A percentile compares a stretch with the other conserved stretches of the same genome.
phyloP scores from a whole-genome alignment of 768 basidiomycete genomes.

The Hirschioporus abietinus region DNA sequence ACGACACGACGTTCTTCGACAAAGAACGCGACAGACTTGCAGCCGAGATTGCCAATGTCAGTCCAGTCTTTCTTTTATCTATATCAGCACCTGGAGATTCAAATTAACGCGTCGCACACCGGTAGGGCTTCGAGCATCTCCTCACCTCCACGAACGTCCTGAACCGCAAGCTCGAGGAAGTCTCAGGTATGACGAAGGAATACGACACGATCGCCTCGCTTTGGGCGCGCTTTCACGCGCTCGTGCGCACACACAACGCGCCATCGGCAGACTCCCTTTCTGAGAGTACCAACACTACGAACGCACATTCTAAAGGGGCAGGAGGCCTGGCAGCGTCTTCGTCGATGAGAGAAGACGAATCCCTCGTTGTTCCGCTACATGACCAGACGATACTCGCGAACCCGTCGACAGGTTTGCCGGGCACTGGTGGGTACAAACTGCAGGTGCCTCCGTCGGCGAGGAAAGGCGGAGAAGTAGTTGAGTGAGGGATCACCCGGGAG shows the following conservation, averaged over 20 bases:
- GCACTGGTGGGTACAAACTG: constrained; percentile 49
- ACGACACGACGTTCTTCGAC: constrained; percentile 60
- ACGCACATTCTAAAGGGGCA: constrained; percentile 26
- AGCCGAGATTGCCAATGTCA: constrained; percentile 67
- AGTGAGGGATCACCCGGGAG: not conserved
- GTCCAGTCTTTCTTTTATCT: constrained; percentile 15
- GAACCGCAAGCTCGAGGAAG: constrained; percentile 90
- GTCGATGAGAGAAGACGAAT: constrained; percentile 30
- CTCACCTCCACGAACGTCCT: constrained; percentile 79
- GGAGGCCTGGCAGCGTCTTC: constrained; percentile 25
- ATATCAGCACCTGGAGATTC: not conserved
- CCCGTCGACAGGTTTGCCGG: constrained; percentile 42
- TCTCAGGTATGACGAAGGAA: constrained; percentile 87
- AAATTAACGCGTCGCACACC: constrained; percentile 5
- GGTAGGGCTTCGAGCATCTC: constrained; percentile 90
- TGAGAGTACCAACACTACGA: not conserved
- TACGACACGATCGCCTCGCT: constrained; percentile 83
- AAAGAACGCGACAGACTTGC: constrained; percentile 72
- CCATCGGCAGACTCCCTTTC: not conserved
- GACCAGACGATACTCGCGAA: constrained; percentile 12
- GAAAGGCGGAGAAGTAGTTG: not conserved
- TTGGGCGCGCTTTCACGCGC: constrained; percentile 75
- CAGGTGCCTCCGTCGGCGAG: not conserved
- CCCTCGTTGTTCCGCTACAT: constrained; percentile 23
- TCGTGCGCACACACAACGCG: constrained; percentile 49